phyloP scores from a whole-genome alignment of 495 filamentous ascomycete species.

The Xanthoparmelia taractica region DNA sequence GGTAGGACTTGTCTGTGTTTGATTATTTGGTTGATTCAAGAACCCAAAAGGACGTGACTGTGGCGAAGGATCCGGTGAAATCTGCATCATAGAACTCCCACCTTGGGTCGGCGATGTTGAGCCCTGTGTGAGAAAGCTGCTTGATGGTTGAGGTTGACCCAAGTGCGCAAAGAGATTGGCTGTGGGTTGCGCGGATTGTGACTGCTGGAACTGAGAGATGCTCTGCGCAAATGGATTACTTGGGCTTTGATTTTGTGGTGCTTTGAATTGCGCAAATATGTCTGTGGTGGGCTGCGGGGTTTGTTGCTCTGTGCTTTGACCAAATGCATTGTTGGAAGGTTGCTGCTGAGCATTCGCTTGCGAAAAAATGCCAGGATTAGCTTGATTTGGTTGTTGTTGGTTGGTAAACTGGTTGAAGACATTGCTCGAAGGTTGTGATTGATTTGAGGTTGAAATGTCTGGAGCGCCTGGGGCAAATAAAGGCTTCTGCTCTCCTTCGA shows the following conservation, averaged over 20 bases:
- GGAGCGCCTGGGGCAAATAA: conserved; percentile 21
- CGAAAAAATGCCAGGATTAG: conserved; percentile 10
- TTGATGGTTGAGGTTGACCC: conserved; percentile 12
- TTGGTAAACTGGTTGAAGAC: conserved; percentile 6
- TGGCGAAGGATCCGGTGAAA: conserved; percentile 21
- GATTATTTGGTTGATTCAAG: conserved; percentile 8
- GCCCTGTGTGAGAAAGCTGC: conserved; percentile 9
- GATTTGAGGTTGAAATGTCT: conserved; percentile 21
- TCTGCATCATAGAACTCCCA: conserved; percentile 16
- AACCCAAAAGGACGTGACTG: conserved; percentile 17
- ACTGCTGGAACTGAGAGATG: conserved; percentile 9
- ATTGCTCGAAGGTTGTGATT: conserved; percentile 15
- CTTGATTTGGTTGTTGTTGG: conserved; percentile 12
- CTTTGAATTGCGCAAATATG: conserved; percentile 31
- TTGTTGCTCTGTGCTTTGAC: conserved; percentile 26
- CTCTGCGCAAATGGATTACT: conserved; percentile 20
- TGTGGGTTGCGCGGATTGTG: conserved; percentile 15
- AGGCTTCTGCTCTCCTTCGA: conserved; percentile 4
- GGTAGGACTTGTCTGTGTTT: conserved; percentile 10
- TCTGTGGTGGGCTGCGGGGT: conserved; percentile 18
- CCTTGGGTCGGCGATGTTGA: conserved; percentile 12
- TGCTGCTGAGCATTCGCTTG: conserved; percentile 19
- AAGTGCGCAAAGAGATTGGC: conserved; percentile 11
- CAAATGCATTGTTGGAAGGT: conserved; percentile 25
- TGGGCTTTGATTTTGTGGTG: conserved; percentile 18